These are phyloP conservation scores for Venturia nashicola DNA, from an alignment of 2,329 filamentous ascomycete genomes.

Conservation along the genomic window DNA sequence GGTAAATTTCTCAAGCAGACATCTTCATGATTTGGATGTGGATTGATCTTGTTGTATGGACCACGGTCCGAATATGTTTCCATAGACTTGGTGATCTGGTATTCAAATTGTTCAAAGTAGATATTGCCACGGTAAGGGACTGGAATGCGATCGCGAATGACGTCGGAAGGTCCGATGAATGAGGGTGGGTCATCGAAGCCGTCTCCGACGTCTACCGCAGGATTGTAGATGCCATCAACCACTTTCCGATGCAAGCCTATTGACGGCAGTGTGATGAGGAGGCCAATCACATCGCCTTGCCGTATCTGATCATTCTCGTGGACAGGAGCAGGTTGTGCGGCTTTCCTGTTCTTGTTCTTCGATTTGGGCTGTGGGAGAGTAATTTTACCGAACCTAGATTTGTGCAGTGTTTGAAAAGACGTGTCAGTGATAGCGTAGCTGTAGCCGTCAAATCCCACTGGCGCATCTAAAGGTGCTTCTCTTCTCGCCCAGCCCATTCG, in stretches of 20 bases:
- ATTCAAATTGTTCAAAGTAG: conserved; percentile 89
- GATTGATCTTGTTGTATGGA: conserved; percentile 53
- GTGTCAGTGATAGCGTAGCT: conserved; percentile 89
- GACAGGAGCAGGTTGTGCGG: conserved; percentile 20
- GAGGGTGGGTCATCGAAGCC: conserved; percentile 36
- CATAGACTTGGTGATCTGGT: conserved; percentile 75
- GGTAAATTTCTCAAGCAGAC: conserved; percentile 77
- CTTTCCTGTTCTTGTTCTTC: conserved; percentile 24
- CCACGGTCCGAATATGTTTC: conserved; percentile 48
- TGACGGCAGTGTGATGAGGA: conserved; percentile 84
- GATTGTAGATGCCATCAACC: conserved; percentile 77
- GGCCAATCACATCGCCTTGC: conserved; percentile 86
- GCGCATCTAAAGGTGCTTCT: conserved; percentile 70
- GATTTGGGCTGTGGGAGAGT: conserved; percentile 26
- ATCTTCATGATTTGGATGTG: conserved; percentile 58
- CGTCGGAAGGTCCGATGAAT: conserved; percentile 40
- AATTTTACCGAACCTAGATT: conserved; percentile 86
- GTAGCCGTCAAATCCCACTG: conserved; percentile 80
- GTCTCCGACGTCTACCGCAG: conserved; percentile 58
- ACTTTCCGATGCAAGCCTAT: conserved; percentile 79
- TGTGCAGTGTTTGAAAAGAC: conserved; percentile 81
- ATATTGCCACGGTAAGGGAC: conserved; percentile 89
- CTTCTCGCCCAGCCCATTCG: conserved; percentile 78
- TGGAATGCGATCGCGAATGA: conserved; percentile 88
- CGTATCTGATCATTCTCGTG: conserved; percentile 64